Base-by-base conservation (phyloP, 805 yeast genomes). In the Lipomyces sp. region DNA sequence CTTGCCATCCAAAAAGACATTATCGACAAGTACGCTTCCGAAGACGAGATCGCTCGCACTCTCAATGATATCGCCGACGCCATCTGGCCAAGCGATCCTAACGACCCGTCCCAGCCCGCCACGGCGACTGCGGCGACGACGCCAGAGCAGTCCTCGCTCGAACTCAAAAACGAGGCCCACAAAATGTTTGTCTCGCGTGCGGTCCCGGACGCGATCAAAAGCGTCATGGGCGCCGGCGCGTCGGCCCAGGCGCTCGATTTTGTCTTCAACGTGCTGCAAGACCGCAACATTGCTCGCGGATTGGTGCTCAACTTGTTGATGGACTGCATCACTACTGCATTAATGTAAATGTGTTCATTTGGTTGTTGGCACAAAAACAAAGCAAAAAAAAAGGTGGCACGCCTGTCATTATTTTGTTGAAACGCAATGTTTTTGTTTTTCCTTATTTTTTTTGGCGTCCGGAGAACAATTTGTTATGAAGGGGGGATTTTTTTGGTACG, bases 241-340 rank as follows among this genome's bases (percentile, higher is more conserved):
- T 66, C 72, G 13, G 64, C 72, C 45, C 73, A 69, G 53, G 74
- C 74, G 11, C 59, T 72, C 18, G 74, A 67, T 55, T 65, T 57
- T 29, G 73, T 72, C 53, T 72, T 72, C 67, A 73, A 72, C 53
- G 69, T 64, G 56, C 58, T 72, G 32, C 74, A 72, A 61, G 73
- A 72, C 59, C 60, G 63, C 30, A 66, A 60, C 33, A 58, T 71
- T 50, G 73, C 71, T 32, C 50, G 67, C 24, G 74, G 73, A 4
- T 56, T 72, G 33, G 72, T 70, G 35, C 59, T 70, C 32, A 61
- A 65, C 50, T 45, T 72, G 53, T 55, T 72, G 48, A 60, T 72
- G 65, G 74, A 72, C 51, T 51, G 61, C 18, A 62, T 67, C 18
- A 67, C 71, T 2, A 61, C 69, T 18, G 42, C 55, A 32, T 37